These are phyloP conservation scores for Cicer yamashitae DNA, from an alignment of 306 rosid genomes.

Conservation along the genomic window DNA sequence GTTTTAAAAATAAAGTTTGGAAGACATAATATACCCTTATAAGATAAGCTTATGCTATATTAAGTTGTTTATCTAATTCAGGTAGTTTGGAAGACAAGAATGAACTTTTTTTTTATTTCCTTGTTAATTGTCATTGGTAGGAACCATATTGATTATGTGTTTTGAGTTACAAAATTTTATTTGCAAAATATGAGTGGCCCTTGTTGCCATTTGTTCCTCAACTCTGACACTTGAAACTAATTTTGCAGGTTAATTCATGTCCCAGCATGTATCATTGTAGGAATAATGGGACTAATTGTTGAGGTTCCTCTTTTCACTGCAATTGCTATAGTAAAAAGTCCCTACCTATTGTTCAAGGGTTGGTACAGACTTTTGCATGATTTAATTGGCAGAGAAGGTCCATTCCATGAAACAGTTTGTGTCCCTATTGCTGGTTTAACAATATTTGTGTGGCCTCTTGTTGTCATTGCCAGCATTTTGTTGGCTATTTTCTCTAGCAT, in stretches of 20 bases:
- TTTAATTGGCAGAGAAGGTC: constrained; percentile 84
- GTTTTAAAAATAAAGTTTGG: no score
- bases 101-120: background rate
- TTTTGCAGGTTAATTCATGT: constrained; percentile 76
- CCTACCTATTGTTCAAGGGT: constrained; percentile 73
- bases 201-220: constrained; percentile 12
- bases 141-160: background rate
- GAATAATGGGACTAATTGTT: constrained; percentile 64
- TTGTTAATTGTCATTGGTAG: no score
- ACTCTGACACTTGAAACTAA: constrained; percentile 29
- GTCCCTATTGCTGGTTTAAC: constrained; percentile 90
- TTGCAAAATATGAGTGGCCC: background rate
- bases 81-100: background rate
- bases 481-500: constrained; percentile 71
- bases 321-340: constrained; percentile 79
- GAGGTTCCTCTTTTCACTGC: constrained; percentile 73
- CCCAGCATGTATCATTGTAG: constrained; percentile 70
- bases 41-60: background rate
- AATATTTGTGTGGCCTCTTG: constrained; percentile 82
- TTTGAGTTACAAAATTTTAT: background rate
- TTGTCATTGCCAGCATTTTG: constrained; percentile 71
- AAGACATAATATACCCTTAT: background rate
- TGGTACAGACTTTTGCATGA: constrained; percentile 79
- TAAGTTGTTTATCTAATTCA: background rate
- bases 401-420: constrained; percentile 89